Conservation (phyloP, 495 filamentous ascomycete species). For the Durotheca rogersii region DNA sequence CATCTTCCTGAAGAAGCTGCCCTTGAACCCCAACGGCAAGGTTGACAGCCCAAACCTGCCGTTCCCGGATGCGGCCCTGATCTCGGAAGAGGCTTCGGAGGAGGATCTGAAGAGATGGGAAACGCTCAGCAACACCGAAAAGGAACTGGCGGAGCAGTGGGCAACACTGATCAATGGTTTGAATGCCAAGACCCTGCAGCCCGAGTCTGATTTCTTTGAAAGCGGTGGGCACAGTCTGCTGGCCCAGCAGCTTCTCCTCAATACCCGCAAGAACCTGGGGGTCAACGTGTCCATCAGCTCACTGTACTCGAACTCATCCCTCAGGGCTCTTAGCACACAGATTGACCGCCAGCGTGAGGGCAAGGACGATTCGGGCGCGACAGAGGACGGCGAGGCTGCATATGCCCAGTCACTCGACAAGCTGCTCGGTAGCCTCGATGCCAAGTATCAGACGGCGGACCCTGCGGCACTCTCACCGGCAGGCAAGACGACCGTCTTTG, state of each 20-base stretch:
- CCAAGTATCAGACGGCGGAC: slow-evolving; percentile 43
- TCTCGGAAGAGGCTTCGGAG: slow-evolving; percentile 59
- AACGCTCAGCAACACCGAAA: slow-evolving; percentile 47
- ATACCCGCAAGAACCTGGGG: slow-evolving; percentile 62
- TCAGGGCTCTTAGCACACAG: too few species aligned
- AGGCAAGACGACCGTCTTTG: slow-evolving; percentile 62
- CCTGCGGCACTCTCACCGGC: slow-evolving; percentile 28
- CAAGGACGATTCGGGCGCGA: slow-evolving; percentile 41
- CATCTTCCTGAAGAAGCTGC: slow-evolving; percentile 76
- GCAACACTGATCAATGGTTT: slow-evolving; percentile 55
- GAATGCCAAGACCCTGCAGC: slow-evolving; percentile 58
- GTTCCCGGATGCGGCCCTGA: slow-evolving; percentile 73
- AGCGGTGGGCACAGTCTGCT: slow-evolving; percentile 84
- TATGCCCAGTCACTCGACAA: slow-evolving; percentile 63
- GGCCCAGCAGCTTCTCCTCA: slow-evolving; percentile 77
- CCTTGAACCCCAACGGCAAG: slow-evolving; percentile 94
- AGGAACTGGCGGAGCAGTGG: slow-evolving; percentile 39
- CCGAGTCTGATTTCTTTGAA: slow-evolving; percentile 80
- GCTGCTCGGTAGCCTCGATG: slow-evolving; percentile 37
- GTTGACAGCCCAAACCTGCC: slow-evolving; percentile 88
- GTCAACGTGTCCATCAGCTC: slow-evolving; percentile 72
- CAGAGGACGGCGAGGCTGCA: slow-evolving; percentile 61
- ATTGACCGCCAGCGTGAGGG: too few species aligned
- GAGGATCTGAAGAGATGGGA: slow-evolving; percentile 69
- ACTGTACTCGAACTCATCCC: too few species aligned